These are phyloP conservation scores for Ceratonia siliqua DNA, from an alignment of 306 rosid genomes.

Conservation along the genomic window DNA sequence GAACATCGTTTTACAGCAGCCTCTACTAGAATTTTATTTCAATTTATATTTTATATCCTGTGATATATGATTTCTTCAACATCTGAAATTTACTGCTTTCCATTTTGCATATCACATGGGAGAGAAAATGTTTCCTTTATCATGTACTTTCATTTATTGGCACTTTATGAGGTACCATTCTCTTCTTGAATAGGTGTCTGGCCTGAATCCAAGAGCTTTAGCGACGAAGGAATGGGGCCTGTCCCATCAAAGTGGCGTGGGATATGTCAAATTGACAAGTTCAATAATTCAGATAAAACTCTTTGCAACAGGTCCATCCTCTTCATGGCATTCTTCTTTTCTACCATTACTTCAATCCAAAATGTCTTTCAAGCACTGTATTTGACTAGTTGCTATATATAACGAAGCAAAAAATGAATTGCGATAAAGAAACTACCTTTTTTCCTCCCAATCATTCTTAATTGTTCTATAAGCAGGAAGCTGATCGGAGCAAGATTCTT, in stretches of 20 bases:
- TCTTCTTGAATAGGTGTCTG: constrained; percentile 1
- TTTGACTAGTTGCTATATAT: too few relatives aligned
- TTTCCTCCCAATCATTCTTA: not conserved
- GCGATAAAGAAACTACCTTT: not conserved
- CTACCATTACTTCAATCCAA: not conserved
- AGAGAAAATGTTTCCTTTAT: not conserved
- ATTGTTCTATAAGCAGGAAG: constrained; percentile 47
- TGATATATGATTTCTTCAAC: too few relatives aligned
- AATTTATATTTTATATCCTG: too few relatives aligned
- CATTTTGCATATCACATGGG: too few relatives aligned
- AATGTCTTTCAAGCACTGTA: too few relatives aligned
- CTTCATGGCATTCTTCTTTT: not conserved
- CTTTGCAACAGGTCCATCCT: constrained; percentile 9
- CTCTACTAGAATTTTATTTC: too few relatives aligned
- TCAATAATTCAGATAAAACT: not conserved
- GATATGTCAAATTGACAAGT: not conserved
- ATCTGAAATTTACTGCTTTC: too few relatives aligned
- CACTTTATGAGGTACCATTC: not conserved
- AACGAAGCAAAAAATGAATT: not conserved
- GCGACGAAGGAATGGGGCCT: not conserved
- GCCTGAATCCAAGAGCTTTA: constrained; percentile 22
- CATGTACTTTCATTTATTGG: not conserved
- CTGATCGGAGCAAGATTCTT: constrained; percentile 83
- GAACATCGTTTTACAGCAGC: not conserved
- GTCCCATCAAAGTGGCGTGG: not conserved